Conservation (phyloP, 140 eudicot genomes). For the Flaveria floridana region DNA sequence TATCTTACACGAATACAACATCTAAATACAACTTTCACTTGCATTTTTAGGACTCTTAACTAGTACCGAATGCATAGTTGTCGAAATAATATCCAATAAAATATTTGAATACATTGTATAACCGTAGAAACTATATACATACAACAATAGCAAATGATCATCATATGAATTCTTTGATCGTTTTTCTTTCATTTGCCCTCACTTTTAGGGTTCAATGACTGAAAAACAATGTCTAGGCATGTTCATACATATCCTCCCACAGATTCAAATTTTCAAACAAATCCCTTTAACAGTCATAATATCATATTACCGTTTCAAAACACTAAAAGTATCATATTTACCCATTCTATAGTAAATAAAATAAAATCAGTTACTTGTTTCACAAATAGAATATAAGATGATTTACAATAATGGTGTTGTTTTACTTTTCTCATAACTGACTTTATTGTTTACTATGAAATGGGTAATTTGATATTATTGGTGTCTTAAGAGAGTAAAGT, state of each 20-base stretch:
- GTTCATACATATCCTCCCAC: no score
- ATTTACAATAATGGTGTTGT: not conserved
- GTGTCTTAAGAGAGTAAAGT: not conserved
- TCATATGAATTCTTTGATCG: not conserved
- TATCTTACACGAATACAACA: not conserved
- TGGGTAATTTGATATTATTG: not conserved
- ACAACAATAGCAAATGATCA: not conserved
- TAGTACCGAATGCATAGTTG: not conserved
- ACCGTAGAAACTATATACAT: not conserved
- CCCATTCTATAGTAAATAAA: not conserved
- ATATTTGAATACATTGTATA: not conserved
- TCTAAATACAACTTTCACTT: not conserved
- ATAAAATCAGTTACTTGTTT: not conserved
- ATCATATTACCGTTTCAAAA: conserved; percentile 52
- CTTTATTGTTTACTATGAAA: not conserved
- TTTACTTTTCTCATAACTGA: not conserved
- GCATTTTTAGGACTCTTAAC: not conserved
- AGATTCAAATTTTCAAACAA: not conserved
- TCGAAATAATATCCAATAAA: not conserved
- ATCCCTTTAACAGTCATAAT: conserved; percentile 30
- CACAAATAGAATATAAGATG: not conserved
- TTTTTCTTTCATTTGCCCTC: not conserved
- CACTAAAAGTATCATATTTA: conserved; percentile 40
- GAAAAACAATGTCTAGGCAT: not conserved
- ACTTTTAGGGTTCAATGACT: not conserved